phyloP scores from a whole-genome alignment of 768 basidiomycete genomes.

The Lactarius hengduanensis region DNA sequence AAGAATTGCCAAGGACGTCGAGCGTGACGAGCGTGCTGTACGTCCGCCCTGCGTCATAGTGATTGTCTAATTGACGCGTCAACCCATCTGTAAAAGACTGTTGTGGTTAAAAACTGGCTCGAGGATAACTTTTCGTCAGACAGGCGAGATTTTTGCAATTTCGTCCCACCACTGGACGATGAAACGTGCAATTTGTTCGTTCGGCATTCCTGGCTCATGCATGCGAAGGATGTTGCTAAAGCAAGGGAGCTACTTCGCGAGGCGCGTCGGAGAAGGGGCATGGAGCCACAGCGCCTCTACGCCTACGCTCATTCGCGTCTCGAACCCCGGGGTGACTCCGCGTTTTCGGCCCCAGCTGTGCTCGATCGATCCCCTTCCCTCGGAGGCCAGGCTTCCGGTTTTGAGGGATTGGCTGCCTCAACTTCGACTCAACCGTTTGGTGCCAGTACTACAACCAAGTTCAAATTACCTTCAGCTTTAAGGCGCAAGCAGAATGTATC shows the following conservation, averaged over 20 bases:
- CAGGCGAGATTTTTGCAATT: slow-evolving; percentile 15
- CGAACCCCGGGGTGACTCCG: not conserved
- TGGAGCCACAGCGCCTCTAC: not conserved
- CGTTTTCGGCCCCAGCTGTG: not conserved
- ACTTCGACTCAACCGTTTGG: not conserved
- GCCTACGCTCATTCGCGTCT: not conserved
- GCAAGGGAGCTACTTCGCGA: slow-evolving; percentile 12
- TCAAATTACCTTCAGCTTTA: not conserved
- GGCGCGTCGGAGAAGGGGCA: slow-evolving; percentile 22
- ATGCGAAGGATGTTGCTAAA: not conserved
- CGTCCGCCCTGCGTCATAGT: not conserved
- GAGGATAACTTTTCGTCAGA: slow-evolving; percentile 6
- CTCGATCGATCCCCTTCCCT: not conserved
- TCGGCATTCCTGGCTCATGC: slow-evolving; percentile 32
- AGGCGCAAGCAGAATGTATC: slow-evolving; percentile 6
- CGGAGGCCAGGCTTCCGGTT: not conserved
- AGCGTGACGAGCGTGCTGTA: slow-evolving; percentile 9
- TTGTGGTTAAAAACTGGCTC: slow-evolving; percentile 17
- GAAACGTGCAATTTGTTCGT: slow-evolving; percentile 30
- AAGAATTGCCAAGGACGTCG: slow-evolving; percentile 10
- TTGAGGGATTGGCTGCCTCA: not conserved
- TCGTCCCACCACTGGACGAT: not conserved
- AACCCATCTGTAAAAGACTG: not conserved
- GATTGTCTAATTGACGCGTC: not conserved
- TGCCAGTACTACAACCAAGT: not conserved